Conservation (phyloP, 805 yeast genomes). For the Candida oleophila region DNA sequence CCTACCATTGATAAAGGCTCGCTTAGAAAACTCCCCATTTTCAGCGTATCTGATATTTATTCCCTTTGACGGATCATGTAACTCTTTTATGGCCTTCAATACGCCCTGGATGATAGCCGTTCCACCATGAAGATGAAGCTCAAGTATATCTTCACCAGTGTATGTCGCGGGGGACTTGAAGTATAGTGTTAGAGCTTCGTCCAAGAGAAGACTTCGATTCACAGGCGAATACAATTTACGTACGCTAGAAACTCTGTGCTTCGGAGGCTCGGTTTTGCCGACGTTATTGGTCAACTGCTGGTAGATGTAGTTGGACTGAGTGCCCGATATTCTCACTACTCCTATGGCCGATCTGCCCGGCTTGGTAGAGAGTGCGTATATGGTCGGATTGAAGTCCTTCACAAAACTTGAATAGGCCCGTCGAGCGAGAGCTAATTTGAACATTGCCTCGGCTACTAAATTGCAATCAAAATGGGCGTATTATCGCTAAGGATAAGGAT, state of each 20-base stretch:
- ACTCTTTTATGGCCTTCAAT: conserved; percentile 52
- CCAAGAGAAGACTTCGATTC: conserved; percentile 47
- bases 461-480: background rate
- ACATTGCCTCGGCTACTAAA: background rate
- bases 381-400: conserved; percentile 55
- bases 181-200: conserved; percentile 70
- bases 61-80: conserved; percentile 47
- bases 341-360: conserved; percentile 84
- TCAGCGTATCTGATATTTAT: conserved; percentile 73
- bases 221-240: conserved; percentile 52
- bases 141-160: conserved; percentile 90
- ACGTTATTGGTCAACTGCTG: conserved; percentile 43
- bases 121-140: conserved; percentile 94
- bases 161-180: conserved; percentile 76
- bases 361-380: conserved; percentile 87
- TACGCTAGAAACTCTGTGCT: conserved; percentile 56
- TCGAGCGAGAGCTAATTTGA: background rate
- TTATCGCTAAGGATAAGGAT: background rate
- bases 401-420: background rate
- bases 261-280: conserved; percentile 28
- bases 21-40: conserved; percentile 85
- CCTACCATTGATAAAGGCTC: conserved; percentile 83
- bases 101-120: conserved; percentile 76
- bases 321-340: conserved; percentile 79
- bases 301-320: conserved; percentile 49